These are phyloP conservation scores for Eleusine indica DNA, from an alignment of 176 grass and related monocot genomes.

Conservation along the genomic window DNA sequence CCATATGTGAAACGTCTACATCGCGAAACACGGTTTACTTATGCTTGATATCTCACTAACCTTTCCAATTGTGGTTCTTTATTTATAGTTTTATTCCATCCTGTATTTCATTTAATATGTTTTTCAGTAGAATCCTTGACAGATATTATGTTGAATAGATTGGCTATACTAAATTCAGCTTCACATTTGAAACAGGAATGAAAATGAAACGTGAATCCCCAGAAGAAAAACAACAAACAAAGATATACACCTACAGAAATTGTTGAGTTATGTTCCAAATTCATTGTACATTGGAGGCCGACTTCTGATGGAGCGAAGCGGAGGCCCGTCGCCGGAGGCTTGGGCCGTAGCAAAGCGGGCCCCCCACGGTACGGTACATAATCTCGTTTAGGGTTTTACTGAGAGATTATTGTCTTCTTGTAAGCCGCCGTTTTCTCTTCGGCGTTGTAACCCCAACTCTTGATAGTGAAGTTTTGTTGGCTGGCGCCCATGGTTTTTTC, in stretches of 20 bases:
- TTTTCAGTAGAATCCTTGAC: neutral
- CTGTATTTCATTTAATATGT: constrained; percentile 11
- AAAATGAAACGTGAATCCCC: neutral
- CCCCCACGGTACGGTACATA: no score
- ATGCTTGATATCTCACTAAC: neutral
- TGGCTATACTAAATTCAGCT: constrained; percentile 18
- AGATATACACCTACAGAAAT: neutral
- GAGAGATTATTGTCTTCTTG: no score
- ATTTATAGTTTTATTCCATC: neutral
- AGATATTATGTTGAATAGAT: constrained; percentile 1
- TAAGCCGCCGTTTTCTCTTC: no score
- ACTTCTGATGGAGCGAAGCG: no score
- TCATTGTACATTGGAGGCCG: no score
- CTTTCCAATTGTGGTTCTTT: neutral
- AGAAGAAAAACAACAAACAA: constrained; percentile 14
- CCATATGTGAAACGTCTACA: neutral
- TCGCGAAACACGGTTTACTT: neutral
- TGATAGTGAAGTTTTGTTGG: no score
- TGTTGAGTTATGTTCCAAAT: no score
- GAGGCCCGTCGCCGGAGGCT: no score
- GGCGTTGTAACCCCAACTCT: no score
- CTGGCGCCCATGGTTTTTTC: no score
- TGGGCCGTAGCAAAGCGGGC: no score
- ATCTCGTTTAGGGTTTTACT: no score
- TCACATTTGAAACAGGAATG: constrained; percentile 18